These are phyloP conservation scores for Mortierella sp. DNA, from an alignment of 371 early-diverging fungal genomes.

Conservation along the genomic window DNA sequence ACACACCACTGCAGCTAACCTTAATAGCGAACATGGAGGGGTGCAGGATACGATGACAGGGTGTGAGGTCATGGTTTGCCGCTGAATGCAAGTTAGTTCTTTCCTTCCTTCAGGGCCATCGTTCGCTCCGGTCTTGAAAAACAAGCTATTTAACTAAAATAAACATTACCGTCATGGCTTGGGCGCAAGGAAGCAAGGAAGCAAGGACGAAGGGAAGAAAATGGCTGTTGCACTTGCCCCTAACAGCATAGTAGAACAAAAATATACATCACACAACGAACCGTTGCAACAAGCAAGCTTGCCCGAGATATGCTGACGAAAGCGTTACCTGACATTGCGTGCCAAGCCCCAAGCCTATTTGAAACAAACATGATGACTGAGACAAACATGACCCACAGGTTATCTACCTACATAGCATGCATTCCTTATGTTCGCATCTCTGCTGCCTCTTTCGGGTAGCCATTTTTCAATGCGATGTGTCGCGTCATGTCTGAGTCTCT, in stretches of 20 bases:
- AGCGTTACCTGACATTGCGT: not conserved
- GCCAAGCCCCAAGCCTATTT: not conserved
- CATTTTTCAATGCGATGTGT: no score
- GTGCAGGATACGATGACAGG: not conserved
- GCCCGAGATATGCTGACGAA: not conserved
- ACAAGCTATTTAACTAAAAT: not conserved
- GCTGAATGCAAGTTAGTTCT: no score
- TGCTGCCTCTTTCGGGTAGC: no score
- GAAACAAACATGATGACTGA: no score
- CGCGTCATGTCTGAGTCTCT: no score
- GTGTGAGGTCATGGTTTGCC: not conserved
- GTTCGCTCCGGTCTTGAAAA: not conserved
- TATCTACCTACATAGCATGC: not conserved
- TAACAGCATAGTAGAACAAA: no score
- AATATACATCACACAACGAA: no score
- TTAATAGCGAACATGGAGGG: not conserved
- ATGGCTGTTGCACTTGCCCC: no score
- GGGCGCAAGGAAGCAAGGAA: not conserved
- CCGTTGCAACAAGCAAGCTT: not conserved
- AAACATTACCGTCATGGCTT: not conserved
- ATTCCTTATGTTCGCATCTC: no score
- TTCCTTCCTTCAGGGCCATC: not conserved
- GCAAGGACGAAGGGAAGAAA: no score
- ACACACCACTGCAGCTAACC: not conserved
- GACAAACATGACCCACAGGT: no score